Evolutionary conservation across 73 alveolate species (phyloP), one percentile per base, ranked within the genome.

Genomic region (Chromera velia): DNA sequence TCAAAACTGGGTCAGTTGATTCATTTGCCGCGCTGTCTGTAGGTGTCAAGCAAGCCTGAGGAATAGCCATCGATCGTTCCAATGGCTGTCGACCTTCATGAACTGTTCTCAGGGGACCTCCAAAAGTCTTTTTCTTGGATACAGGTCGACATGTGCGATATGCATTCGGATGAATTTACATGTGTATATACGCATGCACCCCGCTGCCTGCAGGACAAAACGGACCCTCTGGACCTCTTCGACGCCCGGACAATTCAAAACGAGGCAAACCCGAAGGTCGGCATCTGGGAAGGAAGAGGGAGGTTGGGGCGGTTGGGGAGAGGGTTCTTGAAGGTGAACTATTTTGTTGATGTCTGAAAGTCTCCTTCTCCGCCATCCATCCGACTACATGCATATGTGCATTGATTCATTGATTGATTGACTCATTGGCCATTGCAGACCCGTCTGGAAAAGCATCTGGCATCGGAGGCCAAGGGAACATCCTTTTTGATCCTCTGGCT

Each of bases 401-500:
- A 13, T 6, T 31, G 28, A 66, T 17, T 28, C n/a, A 31, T 19
- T 63, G 30, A 26, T 6, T 63, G 4, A 28, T 63, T 19, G 26
- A 9, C 0, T 29, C 33, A 26, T 63, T 63, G 71, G 26, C 27
- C 33, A 66, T 9, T 10, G 18, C 28, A 0, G 22, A 32, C 73
- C 72, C 67, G 84, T 76, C 67, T 77, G 84, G 77, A 76, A 9
- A 77, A 77, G 72, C 84, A 77, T 28, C 68, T 77, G 27, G 76
- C 67, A 72, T 64, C 84, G 33, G 84, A 76, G 83, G 83, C 83
- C 22, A 68, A 40, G 34, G 96, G 96, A 0, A 88, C 93, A 74
- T 87, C 88, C 78, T 93, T 88, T 69, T 69, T 97, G 82, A 94
- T 97, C 40, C 93, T 97, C 63, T 97, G 99, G 99, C 91, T 97